A percentile compares a stretch with the other conserved stretches of the same genome.
Evolutionary conservation across 345 rosid species (phyloP).

Genomic region (Schrenkiella parvula): DNA sequence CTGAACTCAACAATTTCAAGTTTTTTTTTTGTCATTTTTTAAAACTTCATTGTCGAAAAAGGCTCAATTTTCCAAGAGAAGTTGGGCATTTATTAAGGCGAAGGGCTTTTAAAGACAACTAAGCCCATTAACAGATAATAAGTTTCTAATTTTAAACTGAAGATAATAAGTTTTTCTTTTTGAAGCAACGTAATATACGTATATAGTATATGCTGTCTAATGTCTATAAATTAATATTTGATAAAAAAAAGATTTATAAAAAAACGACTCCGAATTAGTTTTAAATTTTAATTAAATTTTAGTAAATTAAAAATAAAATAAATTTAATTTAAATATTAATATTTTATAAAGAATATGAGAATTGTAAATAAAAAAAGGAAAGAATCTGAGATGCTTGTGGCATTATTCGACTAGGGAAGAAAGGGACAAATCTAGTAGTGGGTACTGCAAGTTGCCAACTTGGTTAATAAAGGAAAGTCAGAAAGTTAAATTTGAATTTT

Average conservation of each 20-base stretch:
- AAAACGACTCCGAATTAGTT: too few species aligned
- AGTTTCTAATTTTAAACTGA: too few species aligned
- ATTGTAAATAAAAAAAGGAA: background rate
- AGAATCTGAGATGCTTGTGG: conserved; percentile 9
- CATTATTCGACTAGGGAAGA: conserved; percentile 18
- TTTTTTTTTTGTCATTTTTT: background rate
- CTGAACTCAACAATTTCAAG: background rate
- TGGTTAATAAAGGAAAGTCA: background rate
- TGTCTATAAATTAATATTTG: too few species aligned
- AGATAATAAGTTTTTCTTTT: too few species aligned
- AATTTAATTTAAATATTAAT: too few species aligned
- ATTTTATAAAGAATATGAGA: too few species aligned
- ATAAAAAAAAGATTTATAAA: too few species aligned
- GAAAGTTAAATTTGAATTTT: background rate
- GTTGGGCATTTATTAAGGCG: background rate
- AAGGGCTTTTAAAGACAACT: background rate
- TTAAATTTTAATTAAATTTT: too few species aligned
- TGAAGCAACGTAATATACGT: too few species aligned
- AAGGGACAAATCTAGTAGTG: conserved; percentile 28
- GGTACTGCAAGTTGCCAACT: conserved; percentile 32
- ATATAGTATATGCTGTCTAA: too few species aligned
- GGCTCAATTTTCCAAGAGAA: background rate
- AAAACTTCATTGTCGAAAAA: background rate
- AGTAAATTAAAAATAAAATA: too few species aligned
- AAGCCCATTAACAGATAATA: background rate